Percentiles rank a stretch among this genome's conserved stretches.
Evolutionary conservation across 257 asterid genomes (phyloP).

Genomic region (Penstemon davidsonii): DNA sequence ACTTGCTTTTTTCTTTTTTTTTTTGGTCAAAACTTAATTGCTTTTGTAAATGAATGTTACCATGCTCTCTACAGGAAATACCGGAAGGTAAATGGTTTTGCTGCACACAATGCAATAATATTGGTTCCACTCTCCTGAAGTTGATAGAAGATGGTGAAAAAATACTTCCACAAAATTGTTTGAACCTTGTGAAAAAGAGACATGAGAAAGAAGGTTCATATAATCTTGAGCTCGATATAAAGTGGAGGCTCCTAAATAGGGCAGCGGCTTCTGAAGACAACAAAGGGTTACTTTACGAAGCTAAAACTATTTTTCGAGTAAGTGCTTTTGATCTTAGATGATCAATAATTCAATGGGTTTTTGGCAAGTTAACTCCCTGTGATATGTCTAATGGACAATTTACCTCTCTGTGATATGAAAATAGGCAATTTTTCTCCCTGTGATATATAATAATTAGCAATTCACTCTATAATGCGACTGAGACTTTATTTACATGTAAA

Average conservation of each 20-base stretch:
- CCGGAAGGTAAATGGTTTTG: conserved; percentile 92
- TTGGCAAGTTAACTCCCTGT: no score
- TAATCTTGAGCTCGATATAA: conserved; percentile 44
- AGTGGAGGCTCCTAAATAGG: conserved; percentile 86
- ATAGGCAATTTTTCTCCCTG: background rate
- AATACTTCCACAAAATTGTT: conserved; percentile 57
- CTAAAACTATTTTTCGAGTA: conserved; percentile 78
- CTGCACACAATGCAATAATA: conserved; percentile 50
- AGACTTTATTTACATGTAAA: no score
- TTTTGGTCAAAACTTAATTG: background rate
- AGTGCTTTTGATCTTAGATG: conserved; percentile 26
- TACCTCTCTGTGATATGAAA: no score
- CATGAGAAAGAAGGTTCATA: conserved; percentile 36
- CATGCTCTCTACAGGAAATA: conserved; percentile 57
- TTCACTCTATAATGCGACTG: no score
- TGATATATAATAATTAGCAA: background rate
- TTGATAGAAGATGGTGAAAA: conserved; percentile 66
- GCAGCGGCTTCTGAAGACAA: conserved; percentile 56
- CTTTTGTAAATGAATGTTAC: conserved; percentile 1
- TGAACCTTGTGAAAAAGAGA: conserved; percentile 52
- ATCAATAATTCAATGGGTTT: background rate
- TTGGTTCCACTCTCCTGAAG: conserved; percentile 57
- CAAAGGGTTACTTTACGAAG: conserved; percentile 65
- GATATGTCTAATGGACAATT: background rate
- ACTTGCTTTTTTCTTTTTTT: no score